Percentiles rank a stretch among this genome's conserved stretches.
These are phyloP conservation scores for Cladosporium austrohemisphaericum DNA, from an alignment of 2,329 filamentous ascomycete species.

Conservation along the genomic window DNA sequence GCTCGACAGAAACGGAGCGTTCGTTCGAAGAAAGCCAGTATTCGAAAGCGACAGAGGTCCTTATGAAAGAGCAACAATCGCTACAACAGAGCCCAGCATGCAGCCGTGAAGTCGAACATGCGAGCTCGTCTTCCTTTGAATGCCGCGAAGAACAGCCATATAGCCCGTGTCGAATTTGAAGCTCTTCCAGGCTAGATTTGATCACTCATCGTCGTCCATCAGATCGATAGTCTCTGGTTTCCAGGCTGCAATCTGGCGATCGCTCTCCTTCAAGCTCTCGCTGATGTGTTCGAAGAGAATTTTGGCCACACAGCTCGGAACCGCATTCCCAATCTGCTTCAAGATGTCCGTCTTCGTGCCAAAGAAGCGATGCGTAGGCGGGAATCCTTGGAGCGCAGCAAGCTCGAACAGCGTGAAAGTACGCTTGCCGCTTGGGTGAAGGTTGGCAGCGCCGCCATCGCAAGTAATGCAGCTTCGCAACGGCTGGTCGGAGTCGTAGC, in stretches of 20 bases:
- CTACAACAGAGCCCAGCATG: too few relatives aligned
- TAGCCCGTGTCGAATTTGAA: too few relatives aligned
- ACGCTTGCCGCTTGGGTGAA: constrained; percentile 62
- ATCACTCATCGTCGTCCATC: too few relatives aligned
- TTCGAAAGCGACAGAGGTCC: too few relatives aligned
- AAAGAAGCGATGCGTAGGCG: constrained; percentile 56
- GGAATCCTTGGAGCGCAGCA: constrained; percentile 68
- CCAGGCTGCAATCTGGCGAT: constrained; percentile 15
- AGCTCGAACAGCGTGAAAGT: constrained; percentile 65
- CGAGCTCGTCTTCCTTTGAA: too few relatives aligned
- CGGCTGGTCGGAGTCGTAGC: constrained; percentile 47
- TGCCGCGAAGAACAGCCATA: too few relatives aligned
- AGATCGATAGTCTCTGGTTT: too few relatives aligned
- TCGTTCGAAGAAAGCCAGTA: too few relatives aligned
- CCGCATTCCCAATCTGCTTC: constrained; percentile 74
- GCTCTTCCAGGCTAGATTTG: too few relatives aligned
- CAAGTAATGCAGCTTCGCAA: constrained; percentile 62
- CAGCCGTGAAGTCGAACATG: too few relatives aligned
- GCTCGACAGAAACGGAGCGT: too few relatives aligned
- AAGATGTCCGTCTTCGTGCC: constrained; percentile 39
- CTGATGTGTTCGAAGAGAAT: constrained; percentile 18
- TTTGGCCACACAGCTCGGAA: constrained; percentile 46
- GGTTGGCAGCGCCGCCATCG: constrained; percentile 55
- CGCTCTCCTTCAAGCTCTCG: constrained; percentile 15
- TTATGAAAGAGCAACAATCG: too few relatives aligned